Conservation (phyloP, 352 stramenopile genomes). For the Phytophthora hibernalis region DNA sequence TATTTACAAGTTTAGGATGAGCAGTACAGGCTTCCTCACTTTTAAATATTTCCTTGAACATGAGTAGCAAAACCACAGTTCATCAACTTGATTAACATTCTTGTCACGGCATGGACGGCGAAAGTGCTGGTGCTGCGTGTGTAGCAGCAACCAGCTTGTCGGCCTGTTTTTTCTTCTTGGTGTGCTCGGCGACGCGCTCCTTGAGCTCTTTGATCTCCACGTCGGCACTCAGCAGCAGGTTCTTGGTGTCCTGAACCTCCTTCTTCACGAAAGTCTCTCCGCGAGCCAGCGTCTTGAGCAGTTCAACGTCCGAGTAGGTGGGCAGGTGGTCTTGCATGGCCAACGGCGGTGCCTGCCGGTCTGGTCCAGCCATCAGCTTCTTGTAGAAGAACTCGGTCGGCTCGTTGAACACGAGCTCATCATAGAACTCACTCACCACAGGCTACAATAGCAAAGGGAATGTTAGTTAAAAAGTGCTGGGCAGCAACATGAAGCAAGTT, state of each 20-base stretch:
- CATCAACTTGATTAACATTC: background rate
- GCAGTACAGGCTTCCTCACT: background rate
- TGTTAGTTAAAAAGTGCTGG: background rate
- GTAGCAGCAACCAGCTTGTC: conserved; percentile 58
- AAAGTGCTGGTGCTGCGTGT: conserved; percentile 7
- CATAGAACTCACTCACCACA: conserved; percentile 96
- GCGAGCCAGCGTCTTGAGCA: conserved; percentile 85
- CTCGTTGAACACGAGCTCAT: conserved; percentile 99
- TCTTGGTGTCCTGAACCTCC: conserved; percentile 78
- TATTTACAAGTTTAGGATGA: background rate
- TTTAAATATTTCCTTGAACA: conserved; percentile 11
- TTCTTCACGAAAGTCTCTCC: conserved; percentile 86
- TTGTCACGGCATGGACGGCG: background rate
- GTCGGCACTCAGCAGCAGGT: conserved; percentile 65
- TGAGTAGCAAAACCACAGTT: background rate
- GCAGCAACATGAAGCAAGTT: background rate
- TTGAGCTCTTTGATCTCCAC: conserved; percentile 81
- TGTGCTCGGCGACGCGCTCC: conserved; percentile 78
- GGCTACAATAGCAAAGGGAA: conserved; percentile 55
- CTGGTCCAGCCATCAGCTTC: conserved; percentile 82
- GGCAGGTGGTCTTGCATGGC: conserved; percentile 87
- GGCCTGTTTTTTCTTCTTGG: conserved; percentile 76
- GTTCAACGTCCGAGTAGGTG: conserved; percentile 89
- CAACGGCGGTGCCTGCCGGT: conserved; percentile 70
- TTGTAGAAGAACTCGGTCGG: conserved; percentile 96